Evolutionary conservation across 2,329 filamentous ascomycete genomes (phyloP), one percentile per base, ranked within the genome.

Genomic region (Ophiostoma triangulosporum): DNA sequence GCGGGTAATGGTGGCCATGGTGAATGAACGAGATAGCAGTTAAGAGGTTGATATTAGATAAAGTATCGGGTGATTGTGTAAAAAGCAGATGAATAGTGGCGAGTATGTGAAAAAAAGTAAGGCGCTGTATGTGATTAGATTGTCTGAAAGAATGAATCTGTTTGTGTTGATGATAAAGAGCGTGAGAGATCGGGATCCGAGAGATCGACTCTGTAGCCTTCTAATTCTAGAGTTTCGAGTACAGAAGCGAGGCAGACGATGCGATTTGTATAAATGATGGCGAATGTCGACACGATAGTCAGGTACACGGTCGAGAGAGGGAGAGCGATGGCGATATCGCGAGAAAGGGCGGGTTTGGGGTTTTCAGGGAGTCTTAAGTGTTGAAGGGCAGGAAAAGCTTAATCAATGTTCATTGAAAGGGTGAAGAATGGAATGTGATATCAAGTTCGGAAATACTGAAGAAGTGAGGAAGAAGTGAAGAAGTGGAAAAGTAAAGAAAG

Each of bases 1-100:
- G 63, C 86, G 80, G 57, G 73, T 70, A 57, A 76, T 61, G 60
- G 76, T 67, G 64, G 77, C 74, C 77, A 81, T 81, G 62, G 63
- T 64, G 64, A 17, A 12, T 17, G 17, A 7, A 54, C 58, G 50
- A 7, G 15, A 11, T 11, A 8, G 22, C 40, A 6, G 32, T 36
- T 46, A 12, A 26, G 15, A 24, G 36, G 33, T 14, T 35, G 15
- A 12, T 33, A 17, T 35, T 36, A 46, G 38, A 14, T 26, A 36
- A 48, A 26, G 17, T 12, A 27, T 27, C 48, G 36, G 11, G 33
- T 20, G 49, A 33, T 6, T 33, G n/a, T n/a, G n/a, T n/a, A n/a
- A n/a, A n/a, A n/a, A n/a, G n/a, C n/a, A n/a, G n/a, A n/a, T n/a
- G n/a, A n/a, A n/a, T n/a, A n/a, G n/a, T n/a, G n/a, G n/a, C n/a